phyloP scores from a whole-genome alignment of 257 asterid species.

The Avicennia marina region DNA sequence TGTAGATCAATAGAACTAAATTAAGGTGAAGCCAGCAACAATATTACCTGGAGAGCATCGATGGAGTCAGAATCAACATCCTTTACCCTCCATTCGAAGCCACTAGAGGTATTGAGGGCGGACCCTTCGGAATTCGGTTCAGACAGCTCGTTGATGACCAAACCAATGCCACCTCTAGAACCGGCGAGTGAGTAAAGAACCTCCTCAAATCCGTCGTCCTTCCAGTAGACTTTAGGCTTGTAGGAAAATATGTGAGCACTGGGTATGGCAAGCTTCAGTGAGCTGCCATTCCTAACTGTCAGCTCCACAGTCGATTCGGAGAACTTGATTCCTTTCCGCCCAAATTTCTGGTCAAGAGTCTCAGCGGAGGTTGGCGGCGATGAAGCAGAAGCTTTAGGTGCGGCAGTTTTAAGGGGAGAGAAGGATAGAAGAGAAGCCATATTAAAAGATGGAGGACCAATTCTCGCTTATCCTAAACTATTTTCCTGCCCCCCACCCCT shows the following conservation, averaged over 20 bases:
- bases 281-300: conserved; percentile 75
- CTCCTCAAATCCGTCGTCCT: conserved; percentile 80
- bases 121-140: conserved; percentile 21
- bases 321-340: conserved; percentile 68
- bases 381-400: conserved; percentile 32
- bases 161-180: conserved; percentile 62
- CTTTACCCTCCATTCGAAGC: conserved; percentile 49
- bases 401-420: conserved; percentile 34
- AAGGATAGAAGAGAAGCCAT: conserved; percentile 64
- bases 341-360: conserved; percentile 50
- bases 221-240: conserved; percentile 83
- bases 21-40: too few species aligned
- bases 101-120: neutral
- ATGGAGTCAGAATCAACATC: conserved; percentile 79
- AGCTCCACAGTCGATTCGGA: conserved; percentile 52
- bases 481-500: too few species aligned
- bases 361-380: conserved; percentile 32
- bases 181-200: conserved; percentile 49
- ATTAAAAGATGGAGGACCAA: neutral
- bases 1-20: too few species aligned
- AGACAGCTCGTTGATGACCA: conserved; percentile 43
- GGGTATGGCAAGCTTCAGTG: conserved; percentile 55
- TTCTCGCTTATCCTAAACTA: too few species aligned
- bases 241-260: conserved; percentile 67
- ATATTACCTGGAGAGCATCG: conserved; percentile 85